Evolutionary conservation across 2,329 filamentous ascomycete species (phyloP).

Genomic region (Fusarium luffae): DNA sequence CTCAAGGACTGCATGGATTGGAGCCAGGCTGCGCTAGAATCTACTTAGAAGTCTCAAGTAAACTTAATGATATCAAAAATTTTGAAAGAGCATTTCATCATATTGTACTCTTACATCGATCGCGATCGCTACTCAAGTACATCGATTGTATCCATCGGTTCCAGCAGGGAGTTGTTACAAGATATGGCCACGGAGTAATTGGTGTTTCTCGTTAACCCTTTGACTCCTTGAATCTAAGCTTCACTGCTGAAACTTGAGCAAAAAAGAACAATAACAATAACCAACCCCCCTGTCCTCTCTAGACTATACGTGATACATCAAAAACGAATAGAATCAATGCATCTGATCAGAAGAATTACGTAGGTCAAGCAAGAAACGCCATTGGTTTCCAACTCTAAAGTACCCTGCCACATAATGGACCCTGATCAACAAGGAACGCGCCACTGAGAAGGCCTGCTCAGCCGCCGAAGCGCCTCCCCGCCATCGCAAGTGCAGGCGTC

Average conservation of each 20-base stretch:
- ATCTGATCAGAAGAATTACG: background rate
- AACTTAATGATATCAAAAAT: background rate
- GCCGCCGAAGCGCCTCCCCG: conserved; percentile 33
- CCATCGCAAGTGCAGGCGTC: conserved; percentile 23
- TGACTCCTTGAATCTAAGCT: background rate
- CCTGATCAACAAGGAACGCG: conserved; percentile 35
- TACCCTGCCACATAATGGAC: conserved; percentile 29
- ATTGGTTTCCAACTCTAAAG: conserved; percentile 28
- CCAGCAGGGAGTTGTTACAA: conserved; percentile 7
- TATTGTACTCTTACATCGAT: background rate
- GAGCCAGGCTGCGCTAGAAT: conserved; percentile 8
- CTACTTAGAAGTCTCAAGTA: background rate
- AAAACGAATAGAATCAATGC: conserved; percentile 3
- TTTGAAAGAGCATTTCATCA: background rate
- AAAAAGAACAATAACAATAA: background rate
- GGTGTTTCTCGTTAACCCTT: conserved; percentile 12
- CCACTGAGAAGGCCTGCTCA: conserved; percentile 35
- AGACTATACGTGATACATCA: background rate
- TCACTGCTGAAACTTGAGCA: background rate
- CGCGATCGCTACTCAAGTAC: background rate
- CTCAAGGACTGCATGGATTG: background rate
- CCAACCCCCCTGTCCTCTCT: background rate
- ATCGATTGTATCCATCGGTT: background rate
- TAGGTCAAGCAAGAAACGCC: conserved; percentile 20
- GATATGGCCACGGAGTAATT: background rate